Evolutionary conservation across 805 yeast species (phyloP).

Genomic region (Metschnikowia similis): DNA sequence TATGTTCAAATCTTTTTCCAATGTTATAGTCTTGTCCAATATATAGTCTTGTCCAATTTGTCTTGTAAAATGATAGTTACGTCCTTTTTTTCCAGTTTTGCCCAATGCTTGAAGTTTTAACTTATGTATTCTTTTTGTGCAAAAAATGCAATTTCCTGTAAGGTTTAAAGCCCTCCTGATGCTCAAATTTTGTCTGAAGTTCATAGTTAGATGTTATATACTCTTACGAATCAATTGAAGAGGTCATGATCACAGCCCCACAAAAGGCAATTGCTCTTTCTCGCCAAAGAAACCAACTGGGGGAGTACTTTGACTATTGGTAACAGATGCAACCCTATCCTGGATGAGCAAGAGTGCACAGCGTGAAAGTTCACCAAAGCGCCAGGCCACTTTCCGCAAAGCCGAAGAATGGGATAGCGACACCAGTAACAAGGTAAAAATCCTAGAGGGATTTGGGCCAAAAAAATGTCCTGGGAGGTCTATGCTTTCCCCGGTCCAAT

Average conservation of each 20-base stretch:
- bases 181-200: too few relatives aligned
- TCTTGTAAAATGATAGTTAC: too few relatives aligned
- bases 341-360: conserved; percentile 31
- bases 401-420: conserved; percentile 37
- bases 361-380: conserved; percentile 20
- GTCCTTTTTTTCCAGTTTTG: too few relatives aligned
- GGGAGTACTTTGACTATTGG: background rate
- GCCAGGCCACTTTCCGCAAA: conserved; percentile 41
- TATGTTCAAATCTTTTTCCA: too few relatives aligned
- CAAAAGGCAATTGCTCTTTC: background rate
- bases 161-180: too few relatives aligned
- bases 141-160: too few relatives aligned
- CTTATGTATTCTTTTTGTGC: too few relatives aligned
- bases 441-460: conserved; percentile 34
- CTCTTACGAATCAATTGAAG: too few relatives aligned
- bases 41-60: too few relatives aligned
- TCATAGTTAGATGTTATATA: too few relatives aligned
- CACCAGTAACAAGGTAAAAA: conserved; percentile 38
- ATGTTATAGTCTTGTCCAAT: too few relatives aligned
- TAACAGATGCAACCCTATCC: conserved; percentile 28
- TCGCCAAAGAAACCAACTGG: background rate
- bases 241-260: background rate
- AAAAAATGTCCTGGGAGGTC: conserved; percentile 33
- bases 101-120: too few relatives aligned
- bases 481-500: conserved; percentile 40